A percentile compares a stretch with the other conserved stretches of the same genome.
Evolutionary conservation across 805 yeast species (phyloP).

Genomic region (Naumovozyma castellii): DNA sequence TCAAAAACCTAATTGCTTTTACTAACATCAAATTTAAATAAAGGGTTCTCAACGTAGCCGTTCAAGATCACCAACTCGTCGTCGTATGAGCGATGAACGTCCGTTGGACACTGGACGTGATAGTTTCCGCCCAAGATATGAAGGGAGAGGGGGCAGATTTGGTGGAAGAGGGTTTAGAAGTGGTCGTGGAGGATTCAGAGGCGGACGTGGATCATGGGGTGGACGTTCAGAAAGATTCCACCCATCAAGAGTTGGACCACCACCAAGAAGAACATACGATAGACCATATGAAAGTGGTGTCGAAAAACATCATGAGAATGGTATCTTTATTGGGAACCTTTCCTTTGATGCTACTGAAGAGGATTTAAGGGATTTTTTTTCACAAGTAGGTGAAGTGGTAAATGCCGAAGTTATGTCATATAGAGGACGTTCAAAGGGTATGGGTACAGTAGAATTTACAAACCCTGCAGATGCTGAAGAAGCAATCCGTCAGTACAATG

Average conservation of each 20-base stretch:
- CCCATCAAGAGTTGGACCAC: not conserved
- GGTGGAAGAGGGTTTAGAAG: slow-evolving; percentile 5
- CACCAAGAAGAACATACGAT: slow-evolving; percentile 7
- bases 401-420: slow-evolving; percentile 74
- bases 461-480: slow-evolving; percentile 51
- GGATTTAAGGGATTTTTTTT: slow-evolving; percentile 53
- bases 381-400: slow-evolving; percentile 52
- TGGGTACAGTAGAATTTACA: slow-evolving; percentile 83
- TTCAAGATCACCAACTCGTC: slow-evolving; percentile 18
- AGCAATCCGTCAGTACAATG: slow-evolving; percentile 64
- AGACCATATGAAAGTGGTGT: slow-evolving; percentile 15
- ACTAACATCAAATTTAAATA: not conserved
- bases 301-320: slow-evolving; percentile 53
- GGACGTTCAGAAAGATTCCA: not conserved
- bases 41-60: slow-evolving; percentile 10
- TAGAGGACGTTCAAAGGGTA: slow-evolving; percentile 75
- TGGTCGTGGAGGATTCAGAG: slow-evolving; percentile 5
- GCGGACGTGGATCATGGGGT: slow-evolving; percentile 14
- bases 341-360: slow-evolving; percentile 53
- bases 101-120: slow-evolving; percentile 12
- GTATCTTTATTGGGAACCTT: slow-evolving; percentile 64
- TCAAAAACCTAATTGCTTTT: not conserved
- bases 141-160: slow-evolving; percentile 22
- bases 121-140: slow-evolving; percentile 28
- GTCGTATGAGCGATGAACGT: slow-evolving; percentile 25